Percentiles rank a stretch among this genome's conserved stretches.
Conservation (phyloP, 1,284 basidiomycete genomes). For the Heliocybe sulcata region DNA sequence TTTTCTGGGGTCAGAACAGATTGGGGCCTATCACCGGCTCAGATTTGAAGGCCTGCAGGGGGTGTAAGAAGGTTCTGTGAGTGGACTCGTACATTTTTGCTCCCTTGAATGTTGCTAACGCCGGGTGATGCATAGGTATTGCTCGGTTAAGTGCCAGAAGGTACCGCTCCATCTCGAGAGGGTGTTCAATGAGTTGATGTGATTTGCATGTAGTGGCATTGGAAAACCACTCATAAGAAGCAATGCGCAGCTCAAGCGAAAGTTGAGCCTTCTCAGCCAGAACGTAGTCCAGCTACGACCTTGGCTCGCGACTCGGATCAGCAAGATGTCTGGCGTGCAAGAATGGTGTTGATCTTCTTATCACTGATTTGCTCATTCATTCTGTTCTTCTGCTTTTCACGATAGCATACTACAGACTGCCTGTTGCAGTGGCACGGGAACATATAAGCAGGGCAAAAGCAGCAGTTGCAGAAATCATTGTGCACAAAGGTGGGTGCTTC, state of each 20-base stretch:
- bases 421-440: no score
- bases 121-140: slow-evolving; percentile 9
- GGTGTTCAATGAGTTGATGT: neutral
- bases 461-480: no score
- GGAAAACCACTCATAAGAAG: slow-evolving; percentile 9
- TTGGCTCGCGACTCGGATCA: neutral
- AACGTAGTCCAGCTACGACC: neutral
- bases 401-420: no score
- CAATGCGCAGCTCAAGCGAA: neutral
- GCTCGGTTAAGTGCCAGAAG: slow-evolving; percentile 17
- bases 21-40: no score
- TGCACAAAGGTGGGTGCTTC: no score
- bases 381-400: no score
- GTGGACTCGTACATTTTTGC: neutral
- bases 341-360: no score
- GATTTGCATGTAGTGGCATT: slow-evolving; percentile 6
- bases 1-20: no score
- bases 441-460: no score
- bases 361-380: no score
- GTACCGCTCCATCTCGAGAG: slow-evolving; percentile 3
- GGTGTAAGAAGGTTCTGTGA: slow-evolving; percentile 16
- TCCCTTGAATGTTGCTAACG: neutral
- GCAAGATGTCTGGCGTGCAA: no score
- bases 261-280: neutral
- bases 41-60: slow-evolving; percentile 18